Percentiles rank a stretch among this genome's conserved stretches.
Evolutionary conservation across 2,329 filamentous ascomycete genomes (phyloP).

Genomic region (Penicillium freii): DNA sequence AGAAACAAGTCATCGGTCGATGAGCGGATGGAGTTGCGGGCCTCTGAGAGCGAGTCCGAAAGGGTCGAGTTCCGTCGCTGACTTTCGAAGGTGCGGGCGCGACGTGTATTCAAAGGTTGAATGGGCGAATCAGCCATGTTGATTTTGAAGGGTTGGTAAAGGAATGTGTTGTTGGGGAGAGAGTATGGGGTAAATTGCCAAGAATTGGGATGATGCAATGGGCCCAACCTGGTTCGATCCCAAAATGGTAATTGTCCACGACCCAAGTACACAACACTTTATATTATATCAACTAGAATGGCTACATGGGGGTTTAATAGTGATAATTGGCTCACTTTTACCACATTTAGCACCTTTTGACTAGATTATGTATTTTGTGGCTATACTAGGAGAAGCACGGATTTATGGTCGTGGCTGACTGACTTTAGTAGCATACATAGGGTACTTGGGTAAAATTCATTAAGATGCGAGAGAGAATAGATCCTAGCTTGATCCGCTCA

Average conservation of each 20-base stretch:
- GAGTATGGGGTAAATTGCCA: background rate
- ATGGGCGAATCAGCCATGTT: conserved; percentile 15
- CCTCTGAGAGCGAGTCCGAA: conserved; percentile 71
- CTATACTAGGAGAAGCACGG: too few relatives aligned
- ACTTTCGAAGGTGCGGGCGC: conserved; percentile 32
- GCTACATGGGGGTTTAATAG: too few relatives aligned
- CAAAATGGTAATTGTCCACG: background rate
- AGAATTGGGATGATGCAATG: conserved; percentile 2
- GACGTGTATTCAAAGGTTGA: background rate
- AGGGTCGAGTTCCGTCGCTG: conserved; percentile 73
- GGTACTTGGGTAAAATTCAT: too few relatives aligned
- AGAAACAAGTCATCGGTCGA: conserved; percentile 70
- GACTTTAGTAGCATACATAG: too few relatives aligned
- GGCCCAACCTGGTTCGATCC: background rate
- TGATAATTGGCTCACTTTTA: too few relatives aligned
- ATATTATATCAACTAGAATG: background rate
- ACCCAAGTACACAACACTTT: background rate
- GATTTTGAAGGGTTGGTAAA: background rate
- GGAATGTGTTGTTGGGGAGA: background rate
- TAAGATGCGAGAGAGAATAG: too few relatives aligned
- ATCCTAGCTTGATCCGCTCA: too few relatives aligned
- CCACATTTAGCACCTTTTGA: too few relatives aligned
- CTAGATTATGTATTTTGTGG: too few relatives aligned
- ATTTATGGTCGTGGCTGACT: too few relatives aligned
- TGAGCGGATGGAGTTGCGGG: conserved; percentile 60